These are phyloP conservation scores for Candida hungchunana DNA, from an alignment of 805 yeast genomes.

Conservation along the genomic window DNA sequence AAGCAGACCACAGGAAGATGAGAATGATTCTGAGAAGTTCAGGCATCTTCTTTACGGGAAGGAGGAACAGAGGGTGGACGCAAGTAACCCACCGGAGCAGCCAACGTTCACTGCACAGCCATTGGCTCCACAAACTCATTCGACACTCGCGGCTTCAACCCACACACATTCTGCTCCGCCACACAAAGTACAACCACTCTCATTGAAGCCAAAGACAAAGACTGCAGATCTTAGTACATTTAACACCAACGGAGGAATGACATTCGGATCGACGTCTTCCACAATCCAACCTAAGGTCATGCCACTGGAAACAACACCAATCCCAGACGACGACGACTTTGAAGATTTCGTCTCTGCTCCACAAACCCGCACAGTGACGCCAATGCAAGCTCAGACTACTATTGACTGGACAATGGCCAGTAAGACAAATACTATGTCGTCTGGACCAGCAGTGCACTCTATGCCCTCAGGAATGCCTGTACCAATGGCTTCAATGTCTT, in stretches of 20 bases:
- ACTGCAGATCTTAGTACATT: background rate
- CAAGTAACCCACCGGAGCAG: constrained; percentile 8
- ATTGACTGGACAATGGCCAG: constrained; percentile 23
- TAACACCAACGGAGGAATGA: background rate
- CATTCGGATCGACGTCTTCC: constrained; percentile 18
- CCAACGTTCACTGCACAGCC: constrained; percentile 13
- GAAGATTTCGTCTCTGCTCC: constrained; percentile 32
- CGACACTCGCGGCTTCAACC: too few species aligned
- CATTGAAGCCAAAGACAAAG: constrained; percentile 19
- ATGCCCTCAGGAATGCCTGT: background rate
- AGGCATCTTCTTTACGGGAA: constrained; percentile 19
- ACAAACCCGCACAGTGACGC: constrained; percentile 21
- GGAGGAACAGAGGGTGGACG: constrained; percentile 8
- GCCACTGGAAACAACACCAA: constrained; percentile 13
- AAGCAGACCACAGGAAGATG: constrained; percentile 22
- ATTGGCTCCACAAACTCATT: constrained; percentile 16
- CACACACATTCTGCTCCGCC: constrained; percentile 9
- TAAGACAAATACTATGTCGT: constrained; percentile 1
- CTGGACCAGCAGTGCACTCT: background rate
- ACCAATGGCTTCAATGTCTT: constrained; percentile 2
- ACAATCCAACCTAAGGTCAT: constrained; percentile 15
- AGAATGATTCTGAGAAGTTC: constrained; percentile 22
- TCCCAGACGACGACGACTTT: constrained; percentile 22
- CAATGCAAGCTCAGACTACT: constrained; percentile 3
- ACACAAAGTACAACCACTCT: constrained; percentile 18